Conservation (phyloP, 768 basidiomycete genomes). For the Chalciporus pseudorubinellus region DNA sequence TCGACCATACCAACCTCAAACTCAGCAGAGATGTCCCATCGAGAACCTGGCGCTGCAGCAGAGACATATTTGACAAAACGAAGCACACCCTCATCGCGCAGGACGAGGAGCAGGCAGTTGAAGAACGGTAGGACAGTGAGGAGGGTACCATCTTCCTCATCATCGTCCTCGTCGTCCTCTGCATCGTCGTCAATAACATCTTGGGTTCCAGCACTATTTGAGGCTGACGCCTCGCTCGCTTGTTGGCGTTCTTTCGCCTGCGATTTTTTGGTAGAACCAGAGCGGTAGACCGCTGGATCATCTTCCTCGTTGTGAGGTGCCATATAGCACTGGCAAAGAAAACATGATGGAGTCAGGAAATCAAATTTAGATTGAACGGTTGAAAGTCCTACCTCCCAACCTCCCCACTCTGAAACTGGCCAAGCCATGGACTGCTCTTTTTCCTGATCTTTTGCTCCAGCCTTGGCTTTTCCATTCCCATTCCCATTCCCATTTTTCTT, state of each 20-base stretch:
- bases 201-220: neutral
- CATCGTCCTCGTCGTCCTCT: conserved; percentile 39
- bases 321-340: conserved; percentile 74
- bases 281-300: conserved; percentile 91
- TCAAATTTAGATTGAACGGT: neutral
- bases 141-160: conserved; percentile 71
- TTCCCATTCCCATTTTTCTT: neutral
- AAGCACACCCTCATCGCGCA: conserved; percentile 92
- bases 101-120: conserved; percentile 83
- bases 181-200: conserved; percentile 20
- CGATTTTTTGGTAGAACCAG: conserved; percentile 43
- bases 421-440: conserved; percentile 46
- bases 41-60: conserved; percentile 81
- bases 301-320: conserved; percentile 93
- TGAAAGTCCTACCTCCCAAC: conserved; percentile 75
- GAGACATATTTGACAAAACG: conserved; percentile 94
- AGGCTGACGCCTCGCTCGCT: conserved; percentile 17
- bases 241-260: conserved; percentile 17
- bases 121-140: conserved; percentile 87
- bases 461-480: conserved; percentile 31
- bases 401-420: conserved; percentile 80
- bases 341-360: neutral
- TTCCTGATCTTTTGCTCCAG: conserved; percentile 28
- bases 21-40: conserved; percentile 93
- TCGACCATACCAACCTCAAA: conserved; percentile 86